Evolutionary conservation across 176 grass and related monocot genomes (phyloP).

Genomic region (Triticum dicoccoides): DNA sequence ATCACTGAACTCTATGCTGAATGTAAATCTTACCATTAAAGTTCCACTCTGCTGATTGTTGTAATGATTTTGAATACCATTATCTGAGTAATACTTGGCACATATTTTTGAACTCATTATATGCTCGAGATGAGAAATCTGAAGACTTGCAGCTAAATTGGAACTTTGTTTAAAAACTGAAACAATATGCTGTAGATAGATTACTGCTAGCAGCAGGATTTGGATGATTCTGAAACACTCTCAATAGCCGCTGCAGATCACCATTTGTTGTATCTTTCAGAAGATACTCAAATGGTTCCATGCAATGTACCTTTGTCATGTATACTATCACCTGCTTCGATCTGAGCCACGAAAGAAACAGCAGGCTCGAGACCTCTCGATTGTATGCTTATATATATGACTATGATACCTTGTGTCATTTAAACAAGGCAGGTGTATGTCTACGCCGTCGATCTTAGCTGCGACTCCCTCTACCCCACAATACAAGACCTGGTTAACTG

Average conservation of each 20-base stretch:
- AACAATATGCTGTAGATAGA: neutral
- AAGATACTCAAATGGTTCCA: neutral
- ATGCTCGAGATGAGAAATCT: neutral
- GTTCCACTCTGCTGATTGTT: neutral
- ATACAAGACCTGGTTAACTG: no score
- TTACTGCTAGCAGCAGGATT: neutral
- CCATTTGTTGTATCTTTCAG: neutral
- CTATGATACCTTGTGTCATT: no score
- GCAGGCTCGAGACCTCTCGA: no score
- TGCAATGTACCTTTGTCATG: no score
- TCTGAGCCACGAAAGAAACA: no score
- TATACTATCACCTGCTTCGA: no score
- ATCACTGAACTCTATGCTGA: neutral
- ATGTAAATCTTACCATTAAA: neutral
- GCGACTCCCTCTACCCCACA: no score
- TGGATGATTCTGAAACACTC: neutral
- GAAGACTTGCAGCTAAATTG: neutral
- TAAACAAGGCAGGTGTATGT: no score
- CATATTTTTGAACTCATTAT: neutral
- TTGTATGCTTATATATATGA: no score
- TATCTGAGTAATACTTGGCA: neutral
- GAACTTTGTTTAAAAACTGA: neutral
- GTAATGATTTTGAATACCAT: neutral
- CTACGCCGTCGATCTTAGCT: no score
- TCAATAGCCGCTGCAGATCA: neutral